Percentiles rank a stretch among this genome's conserved stretches.
Conservation (phyloP, 2,329 filamentous ascomycete genomes). For the Sphaceloma murrayae region DNA sequence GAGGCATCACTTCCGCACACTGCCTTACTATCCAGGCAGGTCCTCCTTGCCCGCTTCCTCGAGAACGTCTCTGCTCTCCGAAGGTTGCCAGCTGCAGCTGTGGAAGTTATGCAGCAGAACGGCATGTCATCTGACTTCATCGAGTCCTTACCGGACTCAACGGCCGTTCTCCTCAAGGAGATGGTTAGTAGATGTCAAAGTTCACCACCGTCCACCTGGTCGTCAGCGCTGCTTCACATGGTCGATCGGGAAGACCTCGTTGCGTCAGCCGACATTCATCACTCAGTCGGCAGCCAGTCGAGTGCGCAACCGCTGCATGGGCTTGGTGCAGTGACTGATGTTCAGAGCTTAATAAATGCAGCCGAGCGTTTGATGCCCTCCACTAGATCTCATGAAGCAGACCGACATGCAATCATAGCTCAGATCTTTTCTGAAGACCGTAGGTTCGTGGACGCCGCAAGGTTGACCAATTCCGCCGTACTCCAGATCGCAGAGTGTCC, state of each 20-base stretch:
- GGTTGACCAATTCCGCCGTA: conserved; percentile 75
- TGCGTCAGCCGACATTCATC: conserved; percentile 45
- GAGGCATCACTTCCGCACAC: too few species aligned
- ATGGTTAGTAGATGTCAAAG: conserved; percentile 75
- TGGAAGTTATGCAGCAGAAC: conserved; percentile 58
- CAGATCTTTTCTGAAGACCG: conserved; percentile 87
- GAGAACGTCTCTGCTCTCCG: neutral
- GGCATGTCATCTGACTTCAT: conserved; percentile 59
- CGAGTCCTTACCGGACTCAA: conserved; percentile 74
- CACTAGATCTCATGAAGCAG: conserved; percentile 72
- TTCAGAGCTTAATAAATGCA: conserved; percentile 18
- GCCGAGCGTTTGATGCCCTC: conserved; percentile 41
- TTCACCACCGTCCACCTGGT: conserved; percentile 71
- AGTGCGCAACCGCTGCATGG: neutral
- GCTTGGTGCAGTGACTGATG: conserved; percentile 4
- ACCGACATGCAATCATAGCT: conserved; percentile 66
- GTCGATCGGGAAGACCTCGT: conserved; percentile 73
- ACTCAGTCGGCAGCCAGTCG: conserved; percentile 18
- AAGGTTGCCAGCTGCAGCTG: conserved; percentile 19
- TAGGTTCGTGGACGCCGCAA: conserved; percentile 75
- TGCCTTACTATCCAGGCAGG: too few species aligned
- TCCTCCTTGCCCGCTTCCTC: too few species aligned
- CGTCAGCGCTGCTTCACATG: conserved; percentile 58
- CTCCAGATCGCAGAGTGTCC: conserved; percentile 69
- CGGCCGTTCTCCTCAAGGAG: conserved; percentile 73